Conservation (phyloP, 805 yeast genomes). For the Kregervanrija fluxuum region DNA sequence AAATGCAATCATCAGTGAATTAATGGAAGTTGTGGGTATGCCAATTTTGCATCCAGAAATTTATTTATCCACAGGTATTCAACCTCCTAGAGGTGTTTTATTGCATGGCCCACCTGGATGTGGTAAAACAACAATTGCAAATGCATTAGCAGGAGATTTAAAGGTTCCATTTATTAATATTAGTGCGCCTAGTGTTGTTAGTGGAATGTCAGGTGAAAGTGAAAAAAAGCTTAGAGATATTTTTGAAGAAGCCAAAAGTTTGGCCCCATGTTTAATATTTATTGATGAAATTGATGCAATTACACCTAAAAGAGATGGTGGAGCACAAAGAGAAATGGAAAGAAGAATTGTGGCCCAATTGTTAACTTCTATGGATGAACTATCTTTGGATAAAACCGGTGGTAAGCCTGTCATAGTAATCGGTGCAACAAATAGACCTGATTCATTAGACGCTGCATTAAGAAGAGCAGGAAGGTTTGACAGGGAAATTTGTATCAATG, state of each 20-base stretch:
- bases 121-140: conserved; percentile 95
- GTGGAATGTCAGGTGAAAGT: conserved; percentile 99
- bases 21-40: conserved; percentile 85
- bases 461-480: conserved; percentile 97
- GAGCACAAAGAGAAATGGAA: conserved; percentile 98
- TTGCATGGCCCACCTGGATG: conserved; percentile 98
- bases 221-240: conserved; percentile 91
- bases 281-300: conserved; percentile 97
- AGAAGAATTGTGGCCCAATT: conserved; percentile 93
- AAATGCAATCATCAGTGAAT: conserved; percentile 73
- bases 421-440: conserved; percentile 97
- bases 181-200: conserved; percentile 92
- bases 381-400: conserved; percentile 78
- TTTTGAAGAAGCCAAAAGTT: conserved; percentile 81
- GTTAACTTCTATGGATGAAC: conserved; percentile 89
- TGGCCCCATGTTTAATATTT: conserved; percentile 91
- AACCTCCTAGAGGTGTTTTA: conserved; percentile 91
- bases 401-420: conserved; percentile 91
- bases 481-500: conserved; percentile 86
- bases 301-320: conserved; percentile 96
- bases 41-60: conserved; percentile 94
- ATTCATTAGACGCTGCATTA: conserved; percentile 87
- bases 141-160: conserved; percentile 91
- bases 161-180: conserved; percentile 87
- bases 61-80: conserved; percentile 79